Base-by-base conservation (phyloP, 306 rosid species). In the Rubus idaeus region DNA sequence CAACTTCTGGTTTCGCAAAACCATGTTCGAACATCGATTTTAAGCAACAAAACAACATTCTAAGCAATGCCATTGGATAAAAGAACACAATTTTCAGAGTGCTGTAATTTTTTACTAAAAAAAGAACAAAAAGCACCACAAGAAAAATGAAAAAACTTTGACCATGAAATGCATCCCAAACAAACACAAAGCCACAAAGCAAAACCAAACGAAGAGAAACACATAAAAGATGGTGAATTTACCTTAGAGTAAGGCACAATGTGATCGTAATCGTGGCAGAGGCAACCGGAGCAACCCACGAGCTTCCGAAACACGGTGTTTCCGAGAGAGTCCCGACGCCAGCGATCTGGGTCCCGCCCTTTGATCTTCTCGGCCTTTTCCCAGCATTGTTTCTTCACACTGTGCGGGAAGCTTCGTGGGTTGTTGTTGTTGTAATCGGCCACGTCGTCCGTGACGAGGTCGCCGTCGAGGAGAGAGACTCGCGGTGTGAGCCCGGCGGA, bases 201-300 rank as follows among this genome's bases (percentile, higher is more conserved):
- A 49, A 84, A 73, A 21, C 51, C 10, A 23, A 23, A 55, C 13
- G 5, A 53, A 40, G 11, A 7, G 26, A 40, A 52, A 40, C 8
- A n/a, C 21, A 4, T 30, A 44, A 20, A 44, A 8, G 3, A 5
- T 8, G 61, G 71, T 50, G n/a, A 42, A 3, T 55, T 71, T 55
- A 92, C 98, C 99, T 96, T 96, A 14, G 99, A 89, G 75, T 87
- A 96, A 61, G 97, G 98, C 41, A 92, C 26, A 77, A 92, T 87
- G 85, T 92, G 98, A 77, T 96, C 98, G 56, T 91, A 96, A 66
- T 91, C 98, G 53, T 91, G 98, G 62, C 99, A 95, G 37, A 95
- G 88, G 73, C 97, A 90, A 46, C 99, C 98, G 0, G 98, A 84
- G 80, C 98, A 96, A 57, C 99, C 99, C 26, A 89, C 88, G 41